Conservation (phyloP, 768 basidiomycete species). For the Amanita brunnescens region DNA sequence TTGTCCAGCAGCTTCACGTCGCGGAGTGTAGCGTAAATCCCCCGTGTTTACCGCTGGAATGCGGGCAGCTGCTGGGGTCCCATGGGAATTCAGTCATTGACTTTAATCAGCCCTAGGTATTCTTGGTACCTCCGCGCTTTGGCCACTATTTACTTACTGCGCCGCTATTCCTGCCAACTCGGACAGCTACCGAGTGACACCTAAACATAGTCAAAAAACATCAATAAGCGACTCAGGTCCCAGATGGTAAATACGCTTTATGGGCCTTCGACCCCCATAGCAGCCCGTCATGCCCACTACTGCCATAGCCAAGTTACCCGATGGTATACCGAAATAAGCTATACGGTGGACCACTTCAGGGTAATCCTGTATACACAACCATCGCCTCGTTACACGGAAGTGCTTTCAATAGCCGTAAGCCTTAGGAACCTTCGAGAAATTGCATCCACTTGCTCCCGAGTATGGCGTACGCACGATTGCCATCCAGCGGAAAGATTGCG, state of each 20-base stretch:
- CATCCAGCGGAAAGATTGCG: slow-evolving; percentile 8
- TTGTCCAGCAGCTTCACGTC: not conserved
- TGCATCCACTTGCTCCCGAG: slow-evolving; percentile 15
- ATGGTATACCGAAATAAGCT: slow-evolving; percentile 9
- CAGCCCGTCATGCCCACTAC: not conserved
- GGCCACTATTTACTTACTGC: too few species aligned
- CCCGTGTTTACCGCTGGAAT: too few species aligned
- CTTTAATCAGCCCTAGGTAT: not conserved
- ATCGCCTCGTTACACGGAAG: slow-evolving; percentile 26
- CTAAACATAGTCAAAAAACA: too few species aligned
- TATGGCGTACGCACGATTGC: slow-evolving; percentile 6
- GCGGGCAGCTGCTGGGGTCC: slow-evolving; percentile 7
- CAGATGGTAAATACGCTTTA: not conserved
- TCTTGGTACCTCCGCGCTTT: too few species aligned
- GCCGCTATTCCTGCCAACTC: too few species aligned
- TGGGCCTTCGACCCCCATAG: too few species aligned
- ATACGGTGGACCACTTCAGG: slow-evolving; percentile 23
- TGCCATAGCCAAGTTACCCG: not conserved
- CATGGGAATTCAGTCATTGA: slow-evolving; percentile 2
- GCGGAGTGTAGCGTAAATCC: too few species aligned
- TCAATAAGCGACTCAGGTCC: not conserved
- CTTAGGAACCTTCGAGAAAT: slow-evolving; percentile 13
- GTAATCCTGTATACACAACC: slow-evolving; percentile 26
- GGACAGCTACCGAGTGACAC: too few species aligned
- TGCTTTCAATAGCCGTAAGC: slow-evolving; percentile 26